Evolutionary conservation across 495 filamentous ascomycete genomes (phyloP), one percentile per base, ranked within the genome.

Genomic region (Articulospora tetracladia): DNA sequence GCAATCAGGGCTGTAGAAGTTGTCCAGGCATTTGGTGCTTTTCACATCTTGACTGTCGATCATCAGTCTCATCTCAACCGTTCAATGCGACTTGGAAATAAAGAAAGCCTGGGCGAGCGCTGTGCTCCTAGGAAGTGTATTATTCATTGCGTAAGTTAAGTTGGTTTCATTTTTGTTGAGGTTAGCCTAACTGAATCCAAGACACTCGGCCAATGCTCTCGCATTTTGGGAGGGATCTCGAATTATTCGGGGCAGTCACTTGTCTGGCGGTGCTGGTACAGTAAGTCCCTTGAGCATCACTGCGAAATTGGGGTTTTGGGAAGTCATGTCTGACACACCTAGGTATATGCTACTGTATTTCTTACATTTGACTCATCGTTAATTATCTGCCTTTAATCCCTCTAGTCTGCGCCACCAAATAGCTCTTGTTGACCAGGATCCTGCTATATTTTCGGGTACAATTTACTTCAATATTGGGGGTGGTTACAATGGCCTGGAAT

Each of bases 161-260:
- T 34, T 8, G 32, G 6, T 22, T 32, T 34, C 23, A 15, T 1
- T 23, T 26, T 22, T 23, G 44, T 15, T 12, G 34, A 36, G 27
- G n/a, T 27, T 60, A 2, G 56, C 59, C 49, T 34, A 32, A 41
- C 56, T 19, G n/a, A 52, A 13, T 15, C 12, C n/a, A 22, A 66
- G 59, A 25, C 87, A 83, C 61, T 75, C 80, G 15, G 85, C 82
- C 2, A 86, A 86, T 64, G 85, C 79, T 39, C 70, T 89, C 19
- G 85, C 86, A 1, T 88, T 86, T 59, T 89, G 83, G 83, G 80
- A 88, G 63, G 86, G 84, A 19, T 81, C 79, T 59, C 70, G 69
- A 36, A 73, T 73, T 17, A 77, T 87, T 53, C 81, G 79, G 20
- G 66, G 77, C 55, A 80, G 82, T 23, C 66, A 76, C 24, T 71